phyloP scores from a whole-genome alignment of 352 stramenopile genomes.

The Globisporangium parvum region DNA sequence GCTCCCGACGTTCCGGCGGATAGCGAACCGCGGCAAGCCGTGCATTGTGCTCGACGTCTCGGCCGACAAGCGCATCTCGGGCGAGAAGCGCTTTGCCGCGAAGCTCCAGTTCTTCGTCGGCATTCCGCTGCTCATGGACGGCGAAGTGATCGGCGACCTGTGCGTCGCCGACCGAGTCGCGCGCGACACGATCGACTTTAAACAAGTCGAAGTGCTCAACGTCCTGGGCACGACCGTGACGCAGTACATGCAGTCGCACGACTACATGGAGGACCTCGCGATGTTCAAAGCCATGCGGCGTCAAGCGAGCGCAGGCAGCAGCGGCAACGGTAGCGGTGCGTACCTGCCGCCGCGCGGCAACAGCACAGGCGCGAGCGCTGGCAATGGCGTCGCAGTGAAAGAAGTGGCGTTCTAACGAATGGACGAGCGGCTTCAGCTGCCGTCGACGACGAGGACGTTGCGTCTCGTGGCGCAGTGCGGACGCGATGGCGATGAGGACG shows the following conservation, averaged over 20 bases:
- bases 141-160: conserved; percentile 81
- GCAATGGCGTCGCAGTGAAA: conserved; percentile 35
- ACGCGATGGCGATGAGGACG: too few relatives aligned
- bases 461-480: too few relatives aligned
- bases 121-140: conserved; percentile 78
- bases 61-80: conserved; percentile 83
- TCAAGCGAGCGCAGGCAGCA: conserved; percentile 4
- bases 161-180: conserved; percentile 79
- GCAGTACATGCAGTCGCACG: conserved; percentile 83
- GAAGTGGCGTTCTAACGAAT: conserved; percentile 73
- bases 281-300: conserved; percentile 53
- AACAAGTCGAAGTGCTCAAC: conserved; percentile 81
- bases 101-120: conserved; percentile 88
- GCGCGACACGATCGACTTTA: conserved; percentile 77
- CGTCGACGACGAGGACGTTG: too few relatives aligned
- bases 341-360: conserved; percentile 1
- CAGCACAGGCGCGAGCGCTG: background rate
- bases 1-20: conserved; percentile 80
- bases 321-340: background rate
- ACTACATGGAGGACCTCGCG: conserved; percentile 70
- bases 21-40: conserved; percentile 80
- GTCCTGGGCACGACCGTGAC: conserved; percentile 85
- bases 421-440: too few relatives aligned
- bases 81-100: conserved; percentile 76
- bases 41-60: conserved; percentile 86